Evolutionary conservation across 2,329 filamentous ascomycete species (phyloP), one percentile per base, ranked within the genome.

Genomic region (Fusarium nurragi): DNA sequence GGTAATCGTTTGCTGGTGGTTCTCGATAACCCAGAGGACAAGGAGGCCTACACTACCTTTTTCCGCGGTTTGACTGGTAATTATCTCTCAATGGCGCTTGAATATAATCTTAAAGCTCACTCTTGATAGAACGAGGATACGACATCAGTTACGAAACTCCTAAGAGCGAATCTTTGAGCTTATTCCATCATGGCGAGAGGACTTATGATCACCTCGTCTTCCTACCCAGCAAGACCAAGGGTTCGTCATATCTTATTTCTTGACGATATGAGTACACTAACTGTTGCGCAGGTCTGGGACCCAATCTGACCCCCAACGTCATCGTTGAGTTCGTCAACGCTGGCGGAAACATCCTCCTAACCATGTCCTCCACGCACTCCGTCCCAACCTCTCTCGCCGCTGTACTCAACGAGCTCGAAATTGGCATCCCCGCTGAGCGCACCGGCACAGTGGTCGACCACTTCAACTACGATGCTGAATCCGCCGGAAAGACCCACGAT

Each of bases 311-410:
- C 4, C 93, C 95, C 49, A 92, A 93, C 75, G 81, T 90, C 65
- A 87, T 99, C 69, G 86, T 98, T 77, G 88, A 98, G 71, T 99
- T 97, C 80, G 82, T 97, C 81, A 95, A 97, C 78, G 88, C 89
- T 55, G 84, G 95, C 58, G 95, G 95, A 77, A 99, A 99, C 80
- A 87, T 99, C 74, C 85, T 99, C 64, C 82, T 98, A 54, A 88
- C 92, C 26, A 88, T 97, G 64, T 93, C 93, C 30, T 88, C 91
- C 67, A 85, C 86, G 54, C 81, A 86, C 45, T 79, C 90, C 16
- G 89, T 90, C 4, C 88, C 94, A 14, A 88, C 86, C 52, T 88
- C 91, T 44, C 80, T 97, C 70, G 88, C 88, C 67, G 90, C 90
- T 38, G 84, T 97, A 54, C 90, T 98, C 48, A 82, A 91, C 72